These are phyloP conservation scores for Panaeolus papilionaceus DNA, from an alignment of 768 basidiomycete species.

Conservation along the genomic window DNA sequence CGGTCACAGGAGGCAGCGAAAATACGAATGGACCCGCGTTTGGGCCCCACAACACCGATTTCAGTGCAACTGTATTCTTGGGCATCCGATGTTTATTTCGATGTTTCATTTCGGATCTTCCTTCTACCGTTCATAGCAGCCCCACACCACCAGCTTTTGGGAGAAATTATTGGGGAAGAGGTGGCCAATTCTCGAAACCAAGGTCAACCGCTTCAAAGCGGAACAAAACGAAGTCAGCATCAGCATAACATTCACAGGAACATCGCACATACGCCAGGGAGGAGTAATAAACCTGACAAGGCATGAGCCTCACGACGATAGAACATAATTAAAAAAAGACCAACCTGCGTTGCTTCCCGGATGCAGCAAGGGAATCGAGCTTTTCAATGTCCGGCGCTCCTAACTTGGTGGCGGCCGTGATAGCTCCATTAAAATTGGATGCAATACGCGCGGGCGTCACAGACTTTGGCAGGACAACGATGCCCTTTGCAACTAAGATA, in stretches of 20 bases:
- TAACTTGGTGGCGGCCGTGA: slow-evolving; percentile 52
- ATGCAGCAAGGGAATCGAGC: slow-evolving; percentile 62
- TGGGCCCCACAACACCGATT: not conserved
- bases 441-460: slow-evolving; percentile 74
- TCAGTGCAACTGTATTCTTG: slow-evolving; percentile 2
- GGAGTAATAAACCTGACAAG: slow-evolving; percentile 60
- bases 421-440: slow-evolving; percentile 59
- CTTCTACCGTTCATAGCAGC: not conserved
- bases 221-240: slow-evolving; percentile 25
- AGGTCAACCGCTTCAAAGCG: slow-evolving; percentile 59
- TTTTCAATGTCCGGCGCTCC: slow-evolving; percentile 55
- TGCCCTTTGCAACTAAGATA: slow-evolving; percentile 61
- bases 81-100: not conserved
- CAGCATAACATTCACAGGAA: slow-evolving; percentile 19
- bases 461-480: slow-evolving; percentile 78
- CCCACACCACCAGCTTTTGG: not conserved
- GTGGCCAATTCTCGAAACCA: slow-evolving; percentile 73
- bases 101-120: slow-evolving; percentile 3
- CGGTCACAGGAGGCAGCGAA: not conserved
- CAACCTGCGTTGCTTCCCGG: slow-evolving; percentile 70
- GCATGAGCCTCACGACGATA: slow-evolving; percentile 19
- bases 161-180: slow-evolving; percentile 21
- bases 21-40: slow-evolving; percentile 4
- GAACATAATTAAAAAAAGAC: slow-evolving; percentile 26
- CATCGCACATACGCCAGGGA: slow-evolving; percentile 64